A percentile compares a stretch with the other conserved stretches of the same genome.
Conservation (phyloP, 1,284 basidiomycete genomes). For the Sparassis latifolia region DNA sequence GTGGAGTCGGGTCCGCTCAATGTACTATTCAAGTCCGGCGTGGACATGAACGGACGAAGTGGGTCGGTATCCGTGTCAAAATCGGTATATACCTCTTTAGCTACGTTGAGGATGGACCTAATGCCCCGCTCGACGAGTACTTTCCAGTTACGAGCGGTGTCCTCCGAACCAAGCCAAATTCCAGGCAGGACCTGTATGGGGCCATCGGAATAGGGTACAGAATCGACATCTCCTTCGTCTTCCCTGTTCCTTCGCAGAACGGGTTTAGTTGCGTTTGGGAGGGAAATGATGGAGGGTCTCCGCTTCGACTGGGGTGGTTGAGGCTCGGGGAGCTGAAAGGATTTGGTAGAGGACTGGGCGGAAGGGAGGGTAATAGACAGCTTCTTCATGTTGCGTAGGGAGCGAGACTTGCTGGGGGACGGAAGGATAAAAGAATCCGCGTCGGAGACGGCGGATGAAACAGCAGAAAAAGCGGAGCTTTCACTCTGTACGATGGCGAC, state of each 20-base stretch:
- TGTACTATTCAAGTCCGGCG: conserved; percentile 49
- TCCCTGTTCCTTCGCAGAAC: conserved; percentile 62
- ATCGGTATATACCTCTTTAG: conserved; percentile 84
- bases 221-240: conserved; percentile 43
- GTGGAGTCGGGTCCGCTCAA: conserved; percentile 34
- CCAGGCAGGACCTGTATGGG: conserved; percentile 87
- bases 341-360: conserved; percentile 48
- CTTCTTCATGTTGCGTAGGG: conserved; percentile 68
- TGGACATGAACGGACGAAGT: conserved; percentile 55
- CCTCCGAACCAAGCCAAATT: conserved; percentile 91
- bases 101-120: conserved; percentile 86
- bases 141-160: conserved; percentile 80
- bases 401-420: conserved; percentile 33
- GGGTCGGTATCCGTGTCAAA: conserved; percentile 51
- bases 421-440: conserved; percentile 42
- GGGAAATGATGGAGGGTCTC: conserved; percentile 60
- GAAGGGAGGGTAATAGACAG: conserved; percentile 63
- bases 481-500: conserved; percentile 44
- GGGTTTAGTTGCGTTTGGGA: conserved; percentile 42
- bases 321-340: conserved; percentile 32
- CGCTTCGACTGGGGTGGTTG: conserved; percentile 30
- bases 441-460: conserved; percentile 48
- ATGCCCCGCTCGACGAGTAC: conserved; percentile 70
- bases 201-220: conserved; percentile 76
- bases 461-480: conserved; percentile 39